phyloP scores from a whole-genome alignment of 106 monocot species.

The Gastrodia elata region DNA sequence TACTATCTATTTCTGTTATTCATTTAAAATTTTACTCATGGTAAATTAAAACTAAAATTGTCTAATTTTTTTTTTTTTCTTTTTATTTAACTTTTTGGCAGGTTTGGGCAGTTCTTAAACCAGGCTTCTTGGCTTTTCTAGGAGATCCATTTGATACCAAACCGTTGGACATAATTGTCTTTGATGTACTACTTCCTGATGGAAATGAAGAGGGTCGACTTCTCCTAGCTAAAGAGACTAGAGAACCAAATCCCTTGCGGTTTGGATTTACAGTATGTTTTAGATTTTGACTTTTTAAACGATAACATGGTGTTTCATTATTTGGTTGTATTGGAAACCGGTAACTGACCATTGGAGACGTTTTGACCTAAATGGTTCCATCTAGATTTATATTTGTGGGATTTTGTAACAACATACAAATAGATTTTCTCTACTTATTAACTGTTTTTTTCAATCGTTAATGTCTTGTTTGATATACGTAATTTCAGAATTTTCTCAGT shows the following conservation, averaged over 20 bases:
- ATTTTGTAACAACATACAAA: not conserved
- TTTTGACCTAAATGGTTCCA: not conserved
- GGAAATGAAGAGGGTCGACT: slow-evolving; percentile 54
- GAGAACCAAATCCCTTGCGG: slow-evolving; percentile 77
- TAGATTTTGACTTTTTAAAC: not conserved
- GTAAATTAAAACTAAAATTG: not conserved
- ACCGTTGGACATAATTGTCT: slow-evolving; percentile 88
- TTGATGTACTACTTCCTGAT: slow-evolving; percentile 73
- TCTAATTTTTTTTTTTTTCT: not conserved
- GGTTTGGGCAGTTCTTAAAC: slow-evolving; percentile 99
- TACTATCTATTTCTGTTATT: not conserved
- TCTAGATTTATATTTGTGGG: not conserved
- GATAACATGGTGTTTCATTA: not conserved
- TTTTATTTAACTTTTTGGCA: slow-evolving; percentile 10
- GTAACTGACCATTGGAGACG: not conserved
- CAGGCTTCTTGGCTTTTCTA: slow-evolving; percentile 95
- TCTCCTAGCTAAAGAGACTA: slow-evolving; percentile 79
- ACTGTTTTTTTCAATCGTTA: not conserved
- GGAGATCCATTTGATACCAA: slow-evolving; percentile 85
- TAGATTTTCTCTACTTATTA: not conserved
- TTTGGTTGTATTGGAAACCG: not conserved
- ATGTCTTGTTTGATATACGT: not conserved
- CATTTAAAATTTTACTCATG: not conserved
- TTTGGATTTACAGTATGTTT: slow-evolving; percentile 73
- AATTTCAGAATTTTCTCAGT: too few species aligned